Base-by-base conservation (phyloP, 2,329 filamentous ascomycete species). In the Microcyclosporella mali region DNA sequence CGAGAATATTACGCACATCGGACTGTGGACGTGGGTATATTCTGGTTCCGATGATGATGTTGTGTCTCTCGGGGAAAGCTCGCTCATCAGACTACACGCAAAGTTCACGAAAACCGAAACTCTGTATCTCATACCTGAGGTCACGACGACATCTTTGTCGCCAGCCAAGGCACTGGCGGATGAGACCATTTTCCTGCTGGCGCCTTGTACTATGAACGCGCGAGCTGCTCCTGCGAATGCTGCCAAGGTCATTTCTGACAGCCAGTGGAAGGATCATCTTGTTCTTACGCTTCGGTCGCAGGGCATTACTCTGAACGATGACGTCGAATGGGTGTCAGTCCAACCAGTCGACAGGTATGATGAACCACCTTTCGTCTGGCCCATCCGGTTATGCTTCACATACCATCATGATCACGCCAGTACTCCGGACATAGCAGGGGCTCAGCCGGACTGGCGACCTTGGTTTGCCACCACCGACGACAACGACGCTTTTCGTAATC, bases 401-500 rank as follows among this genome's bases (percentile, higher is more conserved):
- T 30, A 14, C 15, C n/a, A 14, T 14, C 28, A 30, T 18, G 28
- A 10, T 29, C 10, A n/a, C 2, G 27, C 28, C 14, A 3, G 30
- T 14, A 31, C 19, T 27, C 29, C 21, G 19, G 29, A 32, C 12
- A 33, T 15, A 21, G 16, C 36, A n/a, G 31, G 30, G 2, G n/a
- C 11, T n/a, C 21, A 41, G 14, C 6, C 18, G 14, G 17, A 51
- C 18, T 60, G 59, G 57, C 47, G 47, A 17, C 31, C 32, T 18
- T 59, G 52, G 53, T 57, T 60, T 32, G 36, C 44, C 19, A 42
- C 42, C 10, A 29, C 36, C 6, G 40, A 45, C 6, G 40, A 46
- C 18, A 43, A 51, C 1, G 40, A 40, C 15, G 61, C 61, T n/a
- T 69, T 65, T 52, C 43, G 45, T 28, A 45, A 56, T 43, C 56